Conservation (phyloP, 768 basidiomycete species). For the Tylopilus sp. region DNA sequence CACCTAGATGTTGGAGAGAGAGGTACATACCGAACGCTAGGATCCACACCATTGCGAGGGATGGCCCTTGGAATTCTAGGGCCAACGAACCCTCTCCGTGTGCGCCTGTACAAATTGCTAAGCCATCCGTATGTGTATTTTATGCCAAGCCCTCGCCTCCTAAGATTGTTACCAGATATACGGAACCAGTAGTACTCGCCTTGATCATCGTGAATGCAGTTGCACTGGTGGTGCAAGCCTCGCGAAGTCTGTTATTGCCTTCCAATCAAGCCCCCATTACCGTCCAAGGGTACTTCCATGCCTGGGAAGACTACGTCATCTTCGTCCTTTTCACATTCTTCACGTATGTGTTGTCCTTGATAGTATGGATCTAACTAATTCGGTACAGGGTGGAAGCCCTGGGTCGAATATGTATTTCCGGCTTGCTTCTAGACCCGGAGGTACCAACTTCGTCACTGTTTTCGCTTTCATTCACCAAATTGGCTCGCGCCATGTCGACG, state of each 20-base stretch:
- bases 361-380: neutral
- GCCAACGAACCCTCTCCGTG: conserved; percentile 60
- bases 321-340: conserved; percentile 82
- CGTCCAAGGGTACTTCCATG: conserved; percentile 73
- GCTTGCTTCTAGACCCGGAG: conserved; percentile 84
- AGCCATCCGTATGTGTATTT: conserved; percentile 59
- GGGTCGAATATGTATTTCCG: conserved; percentile 86
- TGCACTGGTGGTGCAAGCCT: conserved; percentile 77
- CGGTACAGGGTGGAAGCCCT: conserved; percentile 70
- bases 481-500: conserved; percentile 22
- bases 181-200: conserved; percentile 80
- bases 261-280: conserved; percentile 40
- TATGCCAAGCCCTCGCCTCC: neutral
- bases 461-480: conserved; percentile 34
- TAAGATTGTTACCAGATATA: conserved; percentile 51
- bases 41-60: conserved; percentile 59
- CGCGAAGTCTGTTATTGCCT: conserved; percentile 55
- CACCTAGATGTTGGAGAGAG: conserved; percentile 26
- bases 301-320: conserved; percentile 88
- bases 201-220: conserved; percentile 84
- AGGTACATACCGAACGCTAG: conserved; percentile 41
- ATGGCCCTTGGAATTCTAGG: conserved; percentile 76
- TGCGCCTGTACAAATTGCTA: conserved; percentile 63
- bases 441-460: conserved; percentile 51
- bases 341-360: conserved; percentile 53